Base-by-base conservation (phyloP, 768 basidiomycete genomes). In the Russula vinacea region DNA sequence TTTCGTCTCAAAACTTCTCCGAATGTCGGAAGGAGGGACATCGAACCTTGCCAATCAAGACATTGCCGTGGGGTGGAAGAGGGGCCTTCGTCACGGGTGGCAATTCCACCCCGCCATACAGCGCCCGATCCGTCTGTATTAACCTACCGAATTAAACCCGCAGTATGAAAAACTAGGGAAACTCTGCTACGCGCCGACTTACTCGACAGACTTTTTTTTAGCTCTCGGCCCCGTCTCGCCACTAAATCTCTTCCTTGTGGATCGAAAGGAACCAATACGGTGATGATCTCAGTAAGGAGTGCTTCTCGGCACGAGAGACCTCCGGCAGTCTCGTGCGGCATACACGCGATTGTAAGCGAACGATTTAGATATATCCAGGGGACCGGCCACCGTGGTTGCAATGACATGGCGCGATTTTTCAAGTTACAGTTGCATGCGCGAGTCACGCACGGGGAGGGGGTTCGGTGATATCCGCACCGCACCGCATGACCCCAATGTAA, bases 111-210 rank as follows among this genome's bases (percentile, higher is more conserved):
- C 3, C n/a, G 44, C 49, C 9, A 29, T 22, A 17, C 26, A 2
- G 7, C 17, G 2, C 49, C 26, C 22, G 0, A 17, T 50, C 26
- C 16, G 24, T 17, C 24, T 29, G 7, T 26, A 16, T 50, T 26
- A 50, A 29, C 26, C 49, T 50, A 29, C 49, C 14, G 49, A 50
- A 50, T 22, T 10, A 47, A 22, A 10, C 10, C 45, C 22, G 22
- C 5, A 22, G n/a, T 47, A 16, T 17, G 6, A 5, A 11, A 26
- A 29, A 17, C 26, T 7, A 16, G 14, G 7, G 16, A 50, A 17
- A 10, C n/a, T 45, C n/a, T 16, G n/a, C 53, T 37, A 10, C n/a
- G 53, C 53, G 53, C 53, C 53, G 53, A 37, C 53, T 54, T 54
- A 54, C 33, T 8, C 22, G 11, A 50, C 24, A 14, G n/a, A 11